Conservation (phyloP, 148 eudicot species). For the Camellia granthamiana region DNA sequence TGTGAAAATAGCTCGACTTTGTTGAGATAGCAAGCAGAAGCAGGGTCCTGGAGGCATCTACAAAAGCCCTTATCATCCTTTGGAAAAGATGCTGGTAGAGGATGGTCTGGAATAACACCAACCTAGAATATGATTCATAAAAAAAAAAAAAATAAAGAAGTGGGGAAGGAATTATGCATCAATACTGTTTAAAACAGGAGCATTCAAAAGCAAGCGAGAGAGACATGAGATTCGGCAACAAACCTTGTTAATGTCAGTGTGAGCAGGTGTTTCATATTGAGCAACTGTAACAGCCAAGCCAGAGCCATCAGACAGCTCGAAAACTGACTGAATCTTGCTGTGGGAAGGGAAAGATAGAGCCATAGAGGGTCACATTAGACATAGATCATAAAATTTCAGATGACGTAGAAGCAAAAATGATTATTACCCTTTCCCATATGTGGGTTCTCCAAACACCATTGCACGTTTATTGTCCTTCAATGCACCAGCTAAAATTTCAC, state of each 20-base stretch:
- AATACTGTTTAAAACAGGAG: not conserved
- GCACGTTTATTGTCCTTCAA: constrained; percentile 97
- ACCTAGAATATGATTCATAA: constrained; percentile 40
- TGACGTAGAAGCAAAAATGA: not conserved
- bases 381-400: not conserved
- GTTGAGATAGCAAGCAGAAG: constrained; percentile 62
- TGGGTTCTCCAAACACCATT: constrained; percentile 82
- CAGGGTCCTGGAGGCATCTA: constrained; percentile 77
- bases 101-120: constrained; percentile 90
- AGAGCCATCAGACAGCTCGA: constrained; percentile 97
- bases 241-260: constrained; percentile 94
- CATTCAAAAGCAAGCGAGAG: not conserved
- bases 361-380: not conserved
- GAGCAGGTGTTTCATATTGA: constrained; percentile 96
- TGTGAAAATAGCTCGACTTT: constrained; percentile 56
- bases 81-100: constrained; percentile 83
- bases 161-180: not conserved
- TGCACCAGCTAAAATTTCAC: constrained; percentile 98
- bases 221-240: not conserved
- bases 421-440: constrained; percentile 95
- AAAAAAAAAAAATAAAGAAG: not conserved
- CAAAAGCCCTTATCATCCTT: constrained; percentile 76
- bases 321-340: constrained; percentile 97
- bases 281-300: constrained; percentile 98
- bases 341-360: not conserved